These are phyloP conservation scores for Mycena crocata DNA, from an alignment of 768 basidiomycete species.

Conservation along the genomic window DNA sequence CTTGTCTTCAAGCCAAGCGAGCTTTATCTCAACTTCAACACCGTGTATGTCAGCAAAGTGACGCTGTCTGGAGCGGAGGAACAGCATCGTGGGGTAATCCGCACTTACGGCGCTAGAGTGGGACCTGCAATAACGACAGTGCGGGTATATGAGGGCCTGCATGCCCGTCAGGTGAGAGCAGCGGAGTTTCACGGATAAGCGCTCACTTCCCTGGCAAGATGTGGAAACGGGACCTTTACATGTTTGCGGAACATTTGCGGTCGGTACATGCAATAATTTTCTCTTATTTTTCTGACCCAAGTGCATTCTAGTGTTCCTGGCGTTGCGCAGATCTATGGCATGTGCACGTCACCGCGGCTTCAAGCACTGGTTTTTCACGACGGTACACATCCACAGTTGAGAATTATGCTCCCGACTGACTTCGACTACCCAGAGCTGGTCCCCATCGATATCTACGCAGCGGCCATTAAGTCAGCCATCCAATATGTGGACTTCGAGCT, in stretches of 20 bases:
- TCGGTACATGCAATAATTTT: neutral
- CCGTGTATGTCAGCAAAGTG: neutral
- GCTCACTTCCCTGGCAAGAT: neutral
- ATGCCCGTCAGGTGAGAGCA: neutral
- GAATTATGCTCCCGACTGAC: no score
- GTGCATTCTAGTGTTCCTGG: neutral
- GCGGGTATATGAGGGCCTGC: conserved; percentile 1
- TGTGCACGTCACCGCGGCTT: conserved; percentile 11
- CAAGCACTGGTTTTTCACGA: conserved; percentile 16
- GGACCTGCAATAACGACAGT: neutral
- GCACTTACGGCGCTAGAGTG: neutral
- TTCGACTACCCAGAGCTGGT: conserved; percentile 22
- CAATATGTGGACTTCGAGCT: conserved; percentile 5
- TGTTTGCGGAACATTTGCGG: conserved; percentile 14
- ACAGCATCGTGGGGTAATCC: neutral
- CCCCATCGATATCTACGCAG: conserved; percentile 16
- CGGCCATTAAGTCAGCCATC: neutral
- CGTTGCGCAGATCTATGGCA: conserved; percentile 15
- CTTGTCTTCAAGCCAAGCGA: conserved; percentile 17
- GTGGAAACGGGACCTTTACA: conserved; percentile 8
- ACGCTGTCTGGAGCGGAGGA: neutral
- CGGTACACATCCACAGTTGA: neutral
- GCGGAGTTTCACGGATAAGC: neutral
- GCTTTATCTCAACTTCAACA: neutral
- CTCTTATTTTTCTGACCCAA: neutral